Evolutionary conservation across 2,329 filamentous ascomycete genomes (phyloP), one percentile per base, ranked within the genome.

Genomic region (Trichoderma atroviride): DNA sequence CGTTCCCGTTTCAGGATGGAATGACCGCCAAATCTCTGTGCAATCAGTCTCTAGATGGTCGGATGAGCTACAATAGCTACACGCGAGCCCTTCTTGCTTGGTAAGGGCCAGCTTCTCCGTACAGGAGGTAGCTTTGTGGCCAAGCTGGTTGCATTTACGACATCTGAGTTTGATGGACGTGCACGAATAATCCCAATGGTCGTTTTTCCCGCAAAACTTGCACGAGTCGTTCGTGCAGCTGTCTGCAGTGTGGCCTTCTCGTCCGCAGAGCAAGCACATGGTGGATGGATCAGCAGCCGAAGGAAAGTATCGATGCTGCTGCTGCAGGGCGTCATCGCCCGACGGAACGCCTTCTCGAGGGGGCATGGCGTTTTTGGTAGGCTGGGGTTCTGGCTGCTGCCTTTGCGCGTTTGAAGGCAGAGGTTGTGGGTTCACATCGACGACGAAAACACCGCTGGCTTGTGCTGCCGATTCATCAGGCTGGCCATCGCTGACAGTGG

Each of bases 31-130:
- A 29, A 90, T 79, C 59, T 83, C 80, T 65, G 86, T 83, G 76
- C 91, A 93, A 2, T 84, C 79, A 14, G 81, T 76, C 75, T 92
- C 91, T 10, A 84, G 73, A 73, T 93, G 91, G 10, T 84, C 81
- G 3, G 74, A 72, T 7, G 83, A 83, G 50, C 80, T 80, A 77
- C 91, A 93, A 40, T 88, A 81, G 13, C 87, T 86, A 76, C 91
- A 93, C 3, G 84, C 83, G 58, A 85, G 79, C 27, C 83, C 83
- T 68, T 89, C 87, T 19, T 83, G 83, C 71, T 84, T 84, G 19
- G 84, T 80, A 62, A 85, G 72, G 3, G 78, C 77, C 53, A 91
- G 81, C 70, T 88, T 87, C 71, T 90, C 87, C 2, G 78, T 74
- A 75, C 91, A 93, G 9, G 79, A 73, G 0, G 77, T 73, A 22